Base-by-base conservation (phyloP, 1,284 basidiomycete genomes). In the Leccinum pachyderme region DNA sequence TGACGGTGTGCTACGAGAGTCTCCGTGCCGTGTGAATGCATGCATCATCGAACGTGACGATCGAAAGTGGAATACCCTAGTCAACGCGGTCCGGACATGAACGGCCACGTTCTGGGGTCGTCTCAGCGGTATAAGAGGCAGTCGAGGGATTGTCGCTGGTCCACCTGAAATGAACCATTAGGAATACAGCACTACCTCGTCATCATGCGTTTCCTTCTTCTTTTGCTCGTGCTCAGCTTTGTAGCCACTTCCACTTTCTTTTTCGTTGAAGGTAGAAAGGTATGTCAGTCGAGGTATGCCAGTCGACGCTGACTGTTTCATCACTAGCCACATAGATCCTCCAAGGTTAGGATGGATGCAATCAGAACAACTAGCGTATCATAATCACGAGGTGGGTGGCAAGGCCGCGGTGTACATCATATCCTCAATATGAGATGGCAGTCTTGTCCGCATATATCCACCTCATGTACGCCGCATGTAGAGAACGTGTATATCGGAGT, bases 111-210 rank as follows among this genome's bases (percentile, higher is more conserved):
- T 66, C 62, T 48, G 46, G 67, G 64, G 64, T 67, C 1, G 55
- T 54, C 61, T 67, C 63, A 52, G 37, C 8, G 4, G 57, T 70
- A 66, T 66, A 66, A 68, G 64, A 66, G 32, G 33, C 41, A 51
- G 50, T 29, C 5, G 15, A 31, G 22, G 37, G 39, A 49, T 12
- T 31, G 28, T 56, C 51, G 50, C 35, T 43, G 66, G 66, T 67
- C 67, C 67, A 66, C 43, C 58, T 68, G 59, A 67, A 27, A 69
- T 66, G 67, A 68, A 65, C 57, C 24, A 64, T 61, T 66, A 57
- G 54, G 63, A 55, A 62, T 56, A 49, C 48, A 45, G 51, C 44
- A 39, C 47, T 49, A 47, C 33, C 33, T 44, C 39, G 43, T 29
- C 28, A 43, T 35, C 54, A 66, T 66, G 64, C 64, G 64, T 37